These are phyloP conservation scores for Mycocentrospora acerina DNA, from an alignment of 2,329 filamentous ascomycete genomes.

Conservation along the genomic window DNA sequence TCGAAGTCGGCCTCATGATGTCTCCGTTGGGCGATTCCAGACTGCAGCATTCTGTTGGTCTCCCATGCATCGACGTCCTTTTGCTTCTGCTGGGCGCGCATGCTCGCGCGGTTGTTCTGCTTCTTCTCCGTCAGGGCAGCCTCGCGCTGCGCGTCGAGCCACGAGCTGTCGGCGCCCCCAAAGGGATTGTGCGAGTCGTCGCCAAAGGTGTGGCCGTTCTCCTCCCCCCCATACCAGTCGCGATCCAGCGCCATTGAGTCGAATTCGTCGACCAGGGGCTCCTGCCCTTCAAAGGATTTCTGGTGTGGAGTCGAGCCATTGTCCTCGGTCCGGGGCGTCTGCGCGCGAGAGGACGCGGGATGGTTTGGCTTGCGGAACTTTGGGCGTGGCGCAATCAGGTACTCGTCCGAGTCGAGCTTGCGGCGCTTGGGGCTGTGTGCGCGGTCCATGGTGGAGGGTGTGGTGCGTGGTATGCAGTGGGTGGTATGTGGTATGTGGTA, in stretches of 20 bases:
- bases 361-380: constrained; percentile 42
- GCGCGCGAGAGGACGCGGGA: constrained; percentile 37
- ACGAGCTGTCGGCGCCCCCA: constrained; percentile 70
- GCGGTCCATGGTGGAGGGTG: constrained; percentile 34
- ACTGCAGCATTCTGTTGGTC: constrained; percentile 96
- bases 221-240: constrained; percentile 90
- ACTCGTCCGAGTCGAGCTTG: constrained; percentile 66
- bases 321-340: constrained; percentile 35
- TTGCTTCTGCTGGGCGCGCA: constrained; percentile 79
- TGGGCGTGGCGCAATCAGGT: constrained; percentile 55
- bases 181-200: constrained; percentile 95
- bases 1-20: constrained; percentile 81
- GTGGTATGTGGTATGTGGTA: constrained; percentile 1
- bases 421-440: constrained; percentile 63
- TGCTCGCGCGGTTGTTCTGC: constrained; percentile 68
- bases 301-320: constrained; percentile 51
- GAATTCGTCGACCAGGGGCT: constrained; percentile 63
- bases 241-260: constrained; percentile 78
- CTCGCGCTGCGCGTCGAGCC: constrained; percentile 75
- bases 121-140: constrained; percentile 78
- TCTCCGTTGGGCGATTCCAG: constrained; percentile 86
- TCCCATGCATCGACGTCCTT: constrained; percentile 98
- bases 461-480: background rate
- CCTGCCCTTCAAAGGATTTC: constrained; percentile 62
- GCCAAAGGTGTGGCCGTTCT: constrained; percentile 81